Evolutionary conservation across 495 filamentous ascomycete species (phyloP).

Genomic region (Penicillium pulvis): DNA sequence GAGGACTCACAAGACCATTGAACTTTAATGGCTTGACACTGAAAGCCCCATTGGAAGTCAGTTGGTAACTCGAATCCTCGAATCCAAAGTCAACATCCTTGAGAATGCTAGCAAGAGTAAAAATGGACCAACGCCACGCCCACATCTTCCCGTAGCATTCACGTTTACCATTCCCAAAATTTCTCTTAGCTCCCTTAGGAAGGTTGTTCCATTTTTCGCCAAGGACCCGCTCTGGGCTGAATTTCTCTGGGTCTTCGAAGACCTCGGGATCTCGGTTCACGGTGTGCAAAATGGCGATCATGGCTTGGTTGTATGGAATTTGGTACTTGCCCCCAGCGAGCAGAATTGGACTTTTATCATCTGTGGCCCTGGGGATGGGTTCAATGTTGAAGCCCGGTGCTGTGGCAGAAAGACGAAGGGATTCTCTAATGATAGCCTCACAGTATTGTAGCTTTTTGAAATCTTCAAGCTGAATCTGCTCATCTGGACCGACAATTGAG

Average conservation of each 20-base stretch:
- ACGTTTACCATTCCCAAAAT: slow-evolving; percentile 71
- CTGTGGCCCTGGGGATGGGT: slow-evolving; percentile 40
- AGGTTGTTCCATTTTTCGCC: slow-evolving; percentile 62
- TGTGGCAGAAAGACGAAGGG: slow-evolving; percentile 66
- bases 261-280: slow-evolving; percentile 72
- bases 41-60: slow-evolving; percentile 43
- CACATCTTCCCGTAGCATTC: slow-evolving; percentile 66
- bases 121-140: slow-evolving; percentile 62
- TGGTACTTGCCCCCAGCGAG: slow-evolving; percentile 69
- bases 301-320: slow-evolving; percentile 58
- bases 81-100: slow-evolving; percentile 47
- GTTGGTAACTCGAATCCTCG: slow-evolving; percentile 43
- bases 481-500: slow-evolving; percentile 31
- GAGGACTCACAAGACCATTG: slow-evolving; percentile 41
- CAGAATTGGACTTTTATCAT: slow-evolving; percentile 51
- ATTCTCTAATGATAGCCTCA: slow-evolving; percentile 69
- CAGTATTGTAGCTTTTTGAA: slow-evolving; percentile 66
- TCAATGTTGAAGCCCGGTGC: slow-evolving; percentile 66
- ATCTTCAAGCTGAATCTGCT: slow-evolving; percentile 51
- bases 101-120: slow-evolving; percentile 42
- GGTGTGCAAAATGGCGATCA: slow-evolving; percentile 63
- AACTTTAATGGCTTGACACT: slow-evolving; percentile 39
- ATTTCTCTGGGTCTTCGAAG: slow-evolving; percentile 64
- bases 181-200: slow-evolving; percentile 62
- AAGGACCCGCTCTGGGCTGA: slow-evolving; percentile 70